Evolutionary conservation across 2,329 filamentous ascomycete species (phyloP).

Genomic region (Parastagonospora nodorum): DNA sequence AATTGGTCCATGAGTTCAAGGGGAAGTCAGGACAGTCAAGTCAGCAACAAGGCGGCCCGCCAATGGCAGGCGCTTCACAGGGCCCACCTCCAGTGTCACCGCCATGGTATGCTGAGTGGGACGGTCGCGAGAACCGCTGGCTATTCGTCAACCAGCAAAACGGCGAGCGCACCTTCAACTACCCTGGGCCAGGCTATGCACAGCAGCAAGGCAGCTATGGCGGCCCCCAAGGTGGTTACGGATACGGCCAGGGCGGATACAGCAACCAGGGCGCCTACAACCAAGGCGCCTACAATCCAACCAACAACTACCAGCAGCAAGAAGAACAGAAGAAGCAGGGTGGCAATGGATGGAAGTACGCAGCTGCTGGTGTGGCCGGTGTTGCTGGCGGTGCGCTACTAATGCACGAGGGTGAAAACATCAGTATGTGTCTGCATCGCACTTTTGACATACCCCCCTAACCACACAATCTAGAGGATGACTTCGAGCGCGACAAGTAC

Average conservation of each 20-base stretch:
- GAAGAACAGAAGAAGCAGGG: conserved; percentile 24
- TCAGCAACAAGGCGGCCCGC: conserved; percentile 10
- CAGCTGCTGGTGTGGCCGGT: conserved; percentile 28
- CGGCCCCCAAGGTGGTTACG: conserved; percentile 5
- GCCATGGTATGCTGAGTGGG: conserved; percentile 32
- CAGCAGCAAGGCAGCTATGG: conserved; percentile 25
- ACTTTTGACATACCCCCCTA: not conserved
- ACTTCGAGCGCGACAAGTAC: conserved; percentile 22
- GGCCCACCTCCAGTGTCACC: conserved; percentile 32
- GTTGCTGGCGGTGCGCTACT: conserved; percentile 29
- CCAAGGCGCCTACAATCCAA: conserved; percentile 22
- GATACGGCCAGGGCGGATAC: conserved; percentile 17
- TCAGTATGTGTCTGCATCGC: conserved; percentile 18
- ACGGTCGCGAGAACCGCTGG: conserved; percentile 26
- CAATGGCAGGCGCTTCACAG: conserved; percentile 3
- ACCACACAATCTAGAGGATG: conserved; percentile 15
- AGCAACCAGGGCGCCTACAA: conserved; percentile 18
- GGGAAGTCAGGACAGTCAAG: conserved; percentile 11
- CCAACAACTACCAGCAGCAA: conserved; percentile 13
- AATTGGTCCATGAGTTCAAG: conserved; percentile 23
- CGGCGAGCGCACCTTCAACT: conserved; percentile 29
- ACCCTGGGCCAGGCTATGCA: conserved; percentile 27
- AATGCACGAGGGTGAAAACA: conserved; percentile 33
- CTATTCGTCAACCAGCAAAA: conserved; percentile 34
- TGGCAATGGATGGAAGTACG: conserved; percentile 35